These are phyloP conservation scores for Periconia sp. DNA, from an alignment of 2,329 filamentous ascomycete species.

Conservation along the genomic window DNA sequence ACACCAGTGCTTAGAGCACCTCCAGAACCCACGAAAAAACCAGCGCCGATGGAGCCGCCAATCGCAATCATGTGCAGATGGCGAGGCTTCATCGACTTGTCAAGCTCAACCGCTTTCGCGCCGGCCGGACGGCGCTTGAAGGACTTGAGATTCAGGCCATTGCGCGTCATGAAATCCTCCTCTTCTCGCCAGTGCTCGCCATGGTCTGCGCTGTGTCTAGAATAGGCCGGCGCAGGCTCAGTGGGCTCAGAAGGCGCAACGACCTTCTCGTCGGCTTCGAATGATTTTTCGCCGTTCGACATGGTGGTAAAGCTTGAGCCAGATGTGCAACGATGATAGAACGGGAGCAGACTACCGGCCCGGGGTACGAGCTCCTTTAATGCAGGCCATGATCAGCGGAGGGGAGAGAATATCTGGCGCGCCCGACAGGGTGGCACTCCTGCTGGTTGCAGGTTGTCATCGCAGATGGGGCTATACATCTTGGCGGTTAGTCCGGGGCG, in stretches of 20 bases:
- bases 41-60: constrained; percentile 66
- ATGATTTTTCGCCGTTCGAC: constrained; percentile 22
- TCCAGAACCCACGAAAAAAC: constrained; percentile 68
- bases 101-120: constrained; percentile 31
- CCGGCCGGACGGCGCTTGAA: constrained; percentile 41
- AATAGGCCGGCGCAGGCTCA: constrained; percentile 15
- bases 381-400: constrained; percentile 32
- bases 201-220: constrained; percentile 15
- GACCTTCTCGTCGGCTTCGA: constrained; percentile 35
- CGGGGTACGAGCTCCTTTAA: constrained; percentile 29
- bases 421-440: constrained; percentile 29
- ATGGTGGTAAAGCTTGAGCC: constrained; percentile 1
- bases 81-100: constrained; percentile 59
- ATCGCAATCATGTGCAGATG: constrained; percentile 70
- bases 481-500: constrained; percentile 22
- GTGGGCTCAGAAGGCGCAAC: constrained; percentile 18
- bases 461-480: constrained; percentile 23
- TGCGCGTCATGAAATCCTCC: constrained; percentile 43
- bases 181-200: constrained; percentile 34
- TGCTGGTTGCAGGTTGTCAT: constrained; percentile 21
- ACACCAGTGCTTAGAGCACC: constrained; percentile 60
- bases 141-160: constrained; percentile 42
- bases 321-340: background rate
- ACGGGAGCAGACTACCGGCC: constrained; percentile 3
- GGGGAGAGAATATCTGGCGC: constrained; percentile 28